Percentiles rank a stretch among this genome's conserved stretches.
phyloP scores from a whole-genome alignment of 2,329 filamentous ascomycete species.

The Hymenoscyphus linearis region DNA sequence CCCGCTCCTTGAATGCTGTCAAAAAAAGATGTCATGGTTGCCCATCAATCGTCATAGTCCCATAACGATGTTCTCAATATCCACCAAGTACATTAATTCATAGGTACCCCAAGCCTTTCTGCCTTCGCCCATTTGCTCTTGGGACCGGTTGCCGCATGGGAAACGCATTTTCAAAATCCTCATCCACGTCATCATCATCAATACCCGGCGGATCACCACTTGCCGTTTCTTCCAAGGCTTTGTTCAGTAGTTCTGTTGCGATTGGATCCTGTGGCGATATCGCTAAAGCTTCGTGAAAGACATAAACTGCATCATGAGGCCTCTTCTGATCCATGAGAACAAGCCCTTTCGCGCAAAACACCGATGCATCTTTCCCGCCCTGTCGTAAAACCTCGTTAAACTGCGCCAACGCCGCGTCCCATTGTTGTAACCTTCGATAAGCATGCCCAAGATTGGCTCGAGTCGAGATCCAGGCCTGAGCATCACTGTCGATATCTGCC shows the following conservation, averaged over 20 bases:
- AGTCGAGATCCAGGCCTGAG: constrained; percentile 75
- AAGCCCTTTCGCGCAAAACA: constrained; percentile 79
- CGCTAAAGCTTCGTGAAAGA: constrained; percentile 79
- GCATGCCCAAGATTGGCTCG: constrained; percentile 88
- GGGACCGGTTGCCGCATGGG: background rate
- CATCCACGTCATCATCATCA: constrained; percentile 41
- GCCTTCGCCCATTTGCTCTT: background rate
- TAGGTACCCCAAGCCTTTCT: background rate
- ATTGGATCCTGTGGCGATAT: constrained; percentile 76
- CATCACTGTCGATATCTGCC: constrained; percentile 74
- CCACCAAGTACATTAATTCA: background rate
- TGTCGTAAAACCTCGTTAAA: constrained; percentile 85
- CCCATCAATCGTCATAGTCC: background rate
- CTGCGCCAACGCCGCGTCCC: constrained; percentile 66
- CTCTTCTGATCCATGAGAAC: constrained; percentile 73
- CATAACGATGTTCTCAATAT: background rate
- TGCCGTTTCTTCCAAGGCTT: constrained; percentile 61
- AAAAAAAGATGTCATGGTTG: background rate
- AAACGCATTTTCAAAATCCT: constrained; percentile 44
- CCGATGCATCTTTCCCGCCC: constrained; percentile 70
- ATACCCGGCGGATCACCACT: constrained; percentile 27
- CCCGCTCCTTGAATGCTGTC: background rate
- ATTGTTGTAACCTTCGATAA: constrained; percentile 65
- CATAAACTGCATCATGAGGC: constrained; percentile 71
- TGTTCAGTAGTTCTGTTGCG: constrained; percentile 70